These are phyloP conservation scores for Russula olivacea DNA, from an alignment of 768 basidiomycete species.

Conservation along the genomic window DNA sequence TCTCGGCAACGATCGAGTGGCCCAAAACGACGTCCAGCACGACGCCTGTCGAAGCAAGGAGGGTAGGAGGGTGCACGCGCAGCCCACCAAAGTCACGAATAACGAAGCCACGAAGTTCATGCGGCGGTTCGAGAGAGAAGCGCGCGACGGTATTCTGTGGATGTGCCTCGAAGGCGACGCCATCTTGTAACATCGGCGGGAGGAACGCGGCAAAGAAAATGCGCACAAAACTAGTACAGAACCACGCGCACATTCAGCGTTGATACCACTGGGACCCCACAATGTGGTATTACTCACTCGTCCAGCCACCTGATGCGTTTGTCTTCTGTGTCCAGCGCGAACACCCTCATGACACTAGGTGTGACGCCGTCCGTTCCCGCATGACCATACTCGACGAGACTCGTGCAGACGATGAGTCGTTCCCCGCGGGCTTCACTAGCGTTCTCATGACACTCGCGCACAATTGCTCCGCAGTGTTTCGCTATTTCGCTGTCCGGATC, in stretches of 20 bases:
- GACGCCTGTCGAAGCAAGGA: conserved; percentile 46
- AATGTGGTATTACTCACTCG: conserved; percentile 34
- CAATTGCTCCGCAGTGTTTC: conserved; percentile 48
- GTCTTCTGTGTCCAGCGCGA: conserved; percentile 46
- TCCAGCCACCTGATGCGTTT: conserved; percentile 47
- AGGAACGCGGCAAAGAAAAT: conserved; percentile 51
- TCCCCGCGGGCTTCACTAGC: conserved; percentile 43
- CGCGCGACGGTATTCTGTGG: conserved; percentile 55
- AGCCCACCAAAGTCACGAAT: conserved; percentile 56
- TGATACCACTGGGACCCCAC: not conserved
- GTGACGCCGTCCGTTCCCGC: conserved; percentile 40
- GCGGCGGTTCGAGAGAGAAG: conserved; percentile 41
- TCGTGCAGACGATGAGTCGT: conserved; percentile 50
- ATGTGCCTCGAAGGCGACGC: conserved; percentile 55
- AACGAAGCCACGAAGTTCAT: conserved; percentile 48
- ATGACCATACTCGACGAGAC: conserved; percentile 52
- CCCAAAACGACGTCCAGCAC: conserved; percentile 42
- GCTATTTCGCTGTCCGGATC: conserved; percentile 46
- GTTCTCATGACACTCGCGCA: conserved; percentile 41
- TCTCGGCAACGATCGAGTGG: conserved; percentile 39
- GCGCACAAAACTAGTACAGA: conserved; percentile 38
- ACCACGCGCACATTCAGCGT: conserved; percentile 4
- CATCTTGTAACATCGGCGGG: conserved; percentile 47
- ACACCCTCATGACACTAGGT: conserved; percentile 46
- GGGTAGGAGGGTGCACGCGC: conserved; percentile 46